phyloP scores from a whole-genome alignment of 2,329 filamentous ascomycete genomes.

The Aspergillus tubingensis region DNA sequence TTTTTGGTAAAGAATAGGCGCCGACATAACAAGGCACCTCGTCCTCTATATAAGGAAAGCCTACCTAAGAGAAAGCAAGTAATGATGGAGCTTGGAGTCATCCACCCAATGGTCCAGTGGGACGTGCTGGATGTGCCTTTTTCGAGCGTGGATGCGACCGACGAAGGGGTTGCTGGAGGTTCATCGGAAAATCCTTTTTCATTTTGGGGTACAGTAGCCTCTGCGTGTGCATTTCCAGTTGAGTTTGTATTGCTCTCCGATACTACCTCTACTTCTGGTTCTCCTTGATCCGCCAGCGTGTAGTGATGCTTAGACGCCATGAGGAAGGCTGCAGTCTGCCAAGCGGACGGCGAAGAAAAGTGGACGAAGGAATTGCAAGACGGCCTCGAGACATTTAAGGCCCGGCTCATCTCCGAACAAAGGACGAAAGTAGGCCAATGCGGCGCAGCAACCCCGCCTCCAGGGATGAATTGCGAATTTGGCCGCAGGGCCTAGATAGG shows the following conservation, averaged over 20 bases:
- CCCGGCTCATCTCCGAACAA: neutral
- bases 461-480: neutral
- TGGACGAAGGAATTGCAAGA: neutral
- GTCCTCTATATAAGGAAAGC: no score
- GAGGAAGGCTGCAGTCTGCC: neutral
- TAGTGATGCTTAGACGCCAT: neutral
- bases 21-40: no score
- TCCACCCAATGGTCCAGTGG: constrained; percentile 6
- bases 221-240: neutral
- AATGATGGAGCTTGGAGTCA: neutral
- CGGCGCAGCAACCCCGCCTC: neutral
- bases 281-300: neutral
- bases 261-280: neutral
- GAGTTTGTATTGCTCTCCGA: no score
- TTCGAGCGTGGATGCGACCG: neutral
- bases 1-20: neutral
- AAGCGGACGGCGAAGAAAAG: neutral
- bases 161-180: neutral
- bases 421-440: neutral
- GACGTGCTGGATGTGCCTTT: neutral
- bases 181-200: neutral
- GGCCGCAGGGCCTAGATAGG: neutral
- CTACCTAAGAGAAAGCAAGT: constrained; percentile 1
- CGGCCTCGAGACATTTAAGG: neutral
- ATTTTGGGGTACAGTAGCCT: neutral